These are phyloP conservation scores for Phytophthora uliginosa DNA, from an alignment of 352 stramenopile genomes.

Conservation along the genomic window DNA sequence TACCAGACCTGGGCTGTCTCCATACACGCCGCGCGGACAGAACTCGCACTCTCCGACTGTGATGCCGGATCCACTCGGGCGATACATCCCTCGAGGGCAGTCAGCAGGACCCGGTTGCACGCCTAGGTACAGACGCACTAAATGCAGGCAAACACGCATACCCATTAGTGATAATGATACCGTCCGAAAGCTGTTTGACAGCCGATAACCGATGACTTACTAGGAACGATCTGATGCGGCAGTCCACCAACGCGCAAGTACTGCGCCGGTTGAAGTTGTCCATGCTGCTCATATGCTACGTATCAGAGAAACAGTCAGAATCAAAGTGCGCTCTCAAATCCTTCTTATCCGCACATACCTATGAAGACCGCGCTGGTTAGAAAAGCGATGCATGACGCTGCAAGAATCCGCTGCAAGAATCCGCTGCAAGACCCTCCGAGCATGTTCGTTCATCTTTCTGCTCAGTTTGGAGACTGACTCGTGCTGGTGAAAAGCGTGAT, in stretches of 20 bases:
- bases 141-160: neutral
- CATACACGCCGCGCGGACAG: constrained; percentile 83
- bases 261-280: neutral
- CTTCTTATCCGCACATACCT: constrained; percentile 1
- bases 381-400: constrained; percentile 1
- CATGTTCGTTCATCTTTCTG: neutral
- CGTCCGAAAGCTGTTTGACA: neutral
- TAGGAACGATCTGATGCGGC: constrained; percentile 17
- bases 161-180: neutral
- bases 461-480: neutral
- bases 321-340: neutral
- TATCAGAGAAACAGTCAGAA: neutral
- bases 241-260: constrained; percentile 19
- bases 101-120: constrained; percentile 52
- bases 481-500: neutral
- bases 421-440: too few relatives aligned
- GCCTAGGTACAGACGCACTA: constrained; percentile 68
- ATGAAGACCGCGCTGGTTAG: constrained; percentile 19
- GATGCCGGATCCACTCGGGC: constrained; percentile 49
- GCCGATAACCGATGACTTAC: constrained; percentile 11
- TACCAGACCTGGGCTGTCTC: constrained; percentile 67
- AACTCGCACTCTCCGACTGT: constrained; percentile 71
- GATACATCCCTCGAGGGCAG: constrained; percentile 80
- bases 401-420: constrained; percentile 1
- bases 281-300: constrained; percentile 7